phyloP scores from a whole-genome alignment of 495 filamentous ascomycete genomes.

The Neurospora sp. region DNA sequence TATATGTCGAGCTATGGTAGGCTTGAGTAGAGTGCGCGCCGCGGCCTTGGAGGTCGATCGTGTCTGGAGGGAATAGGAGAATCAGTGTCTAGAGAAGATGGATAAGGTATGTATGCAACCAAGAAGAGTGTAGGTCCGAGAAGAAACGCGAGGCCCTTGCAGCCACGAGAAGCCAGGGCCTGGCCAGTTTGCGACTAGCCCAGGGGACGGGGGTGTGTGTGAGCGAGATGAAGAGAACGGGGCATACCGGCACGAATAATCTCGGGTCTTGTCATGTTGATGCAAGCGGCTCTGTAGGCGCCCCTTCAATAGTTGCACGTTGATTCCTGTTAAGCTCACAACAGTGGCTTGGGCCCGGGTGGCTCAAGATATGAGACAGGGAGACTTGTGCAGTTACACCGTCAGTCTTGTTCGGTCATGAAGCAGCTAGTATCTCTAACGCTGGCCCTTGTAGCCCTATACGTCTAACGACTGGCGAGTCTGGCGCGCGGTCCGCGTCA shows the following conservation, averaged over 20 bases:
- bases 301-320: background rate
- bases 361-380: background rate
- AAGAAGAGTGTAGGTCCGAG: constrained; percentile 7
- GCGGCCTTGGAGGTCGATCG: constrained; percentile 86
- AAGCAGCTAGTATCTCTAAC: background rate
- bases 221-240: constrained; percentile 14
- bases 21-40: constrained; percentile 74
- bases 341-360: background rate
- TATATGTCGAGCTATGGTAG: constrained; percentile 37
- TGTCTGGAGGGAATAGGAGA: constrained; percentile 49
- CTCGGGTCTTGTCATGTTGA: constrained; percentile 62
- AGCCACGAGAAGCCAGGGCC: constrained; percentile 18
- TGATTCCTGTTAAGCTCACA: background rate
- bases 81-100: constrained; percentile 11
- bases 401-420: background rate
- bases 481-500: background rate
- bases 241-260: constrained; percentile 68
- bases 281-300: constrained; percentile 3
- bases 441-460: background rate
- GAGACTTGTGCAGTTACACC: background rate
- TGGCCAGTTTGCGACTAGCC: background rate
- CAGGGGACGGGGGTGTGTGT: constrained; percentile 8
- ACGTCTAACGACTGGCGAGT: background rate
- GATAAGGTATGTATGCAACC: background rate
- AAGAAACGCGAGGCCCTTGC: constrained; percentile 4